Base-by-base conservation (phyloP, 2,329 filamentous ascomycete genomes). In the Phialophora macrospora region DNA sequence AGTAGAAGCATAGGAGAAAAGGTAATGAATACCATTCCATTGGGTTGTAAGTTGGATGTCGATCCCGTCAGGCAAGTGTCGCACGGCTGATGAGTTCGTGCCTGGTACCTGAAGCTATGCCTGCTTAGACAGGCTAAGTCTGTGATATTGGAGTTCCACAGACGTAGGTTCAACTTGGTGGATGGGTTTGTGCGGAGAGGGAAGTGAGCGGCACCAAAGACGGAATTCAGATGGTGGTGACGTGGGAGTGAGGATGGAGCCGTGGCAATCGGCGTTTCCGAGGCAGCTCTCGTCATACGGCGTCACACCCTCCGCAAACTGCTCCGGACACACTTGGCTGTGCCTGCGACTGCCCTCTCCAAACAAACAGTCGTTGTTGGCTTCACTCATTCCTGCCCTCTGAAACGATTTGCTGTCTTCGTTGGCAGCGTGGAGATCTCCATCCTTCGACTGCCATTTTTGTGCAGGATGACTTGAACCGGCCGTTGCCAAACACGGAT, bases 81-180 rank as follows among this genome's bases (percentile, higher is more conserved):
- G 38, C 38, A 44, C 3, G 17, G 17, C 38, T 44, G 14, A 20
- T 20, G 28, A 5, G n/a, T 32, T 22, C 4, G 58, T 38, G 30
- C 28, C 41, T 57, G 60, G 60, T 63, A 46, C 60, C 60, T 63
- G 58, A 49, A 49, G 26, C 60, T 55, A 55, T 41, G 22, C 60
- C 58, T 54, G 38, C 38, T 44, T 44, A 20, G 38, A n/a, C 14
- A 44, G 8, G 38, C 4, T n/a, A 41, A 41, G 38, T 6, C 24
- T 24, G 14, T 44, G 38, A 8, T 44, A 2, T 44, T 44, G 38
- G 38, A 8, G 38, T n/a, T 20, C 38, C 38, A 44, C 14, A 1
- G 8, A 7, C 17, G 38, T 17, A n/a, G 14, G 38, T 41, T 41
- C 38, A 41, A 6, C 3, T 8, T 20, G 38, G 17, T 44, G 38